Evolutionary conservation across 2,329 filamentous ascomycete genomes (phyloP), one percentile per base, ranked within the genome.

Genomic region (Coniochaeta sp.): DNA sequence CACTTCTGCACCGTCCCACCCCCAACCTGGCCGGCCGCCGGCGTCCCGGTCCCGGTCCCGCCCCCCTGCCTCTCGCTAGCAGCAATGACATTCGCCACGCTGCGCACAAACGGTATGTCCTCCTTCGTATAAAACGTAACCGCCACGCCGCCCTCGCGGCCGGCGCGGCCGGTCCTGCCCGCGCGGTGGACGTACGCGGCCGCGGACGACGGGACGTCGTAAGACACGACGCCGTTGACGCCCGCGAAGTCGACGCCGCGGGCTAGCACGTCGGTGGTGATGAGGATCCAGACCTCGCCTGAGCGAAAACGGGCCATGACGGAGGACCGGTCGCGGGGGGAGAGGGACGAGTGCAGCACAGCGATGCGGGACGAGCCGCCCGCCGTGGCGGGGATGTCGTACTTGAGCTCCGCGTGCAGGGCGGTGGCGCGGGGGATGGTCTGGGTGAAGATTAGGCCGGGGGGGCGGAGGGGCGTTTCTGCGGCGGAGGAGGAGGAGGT

Each of bases 101-200:
- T 90, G 77, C 93, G 96, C 60, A 99, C 85, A 60, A 82, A 91
- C 0, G 90, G 89, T 4, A 98, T 89, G 69, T 99, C 95, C 62
- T 97, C 95, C 72, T 95, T 91, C 0, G 93, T 98, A 74, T 96
- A 99, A 61, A 96, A 89, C 0, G 95, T 99, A 1, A 99, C 89
- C 0, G 92, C 93, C 3, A 96, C 84, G 55, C 95, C 95, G 22
- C 93, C 93, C 68, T 90, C 86, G 26, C 93, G 84, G 0, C 95
- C 95, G 0, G 93, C 95, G 24, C 95, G 84, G 0, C 93, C 95
- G 0, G 95, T 98, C 55, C 95, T 85, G 0, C 95, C 95, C 0
- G 95, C 92, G 12, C 95, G 90, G 75, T 99, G 95, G 7, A 99
- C 89, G 70, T 99, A 99, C 1, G 86, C 87, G 0, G 93, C 93